Conservation (phyloP, 2,329 filamentous ascomycete species). For the Cladosporium cucumerinum region DNA sequence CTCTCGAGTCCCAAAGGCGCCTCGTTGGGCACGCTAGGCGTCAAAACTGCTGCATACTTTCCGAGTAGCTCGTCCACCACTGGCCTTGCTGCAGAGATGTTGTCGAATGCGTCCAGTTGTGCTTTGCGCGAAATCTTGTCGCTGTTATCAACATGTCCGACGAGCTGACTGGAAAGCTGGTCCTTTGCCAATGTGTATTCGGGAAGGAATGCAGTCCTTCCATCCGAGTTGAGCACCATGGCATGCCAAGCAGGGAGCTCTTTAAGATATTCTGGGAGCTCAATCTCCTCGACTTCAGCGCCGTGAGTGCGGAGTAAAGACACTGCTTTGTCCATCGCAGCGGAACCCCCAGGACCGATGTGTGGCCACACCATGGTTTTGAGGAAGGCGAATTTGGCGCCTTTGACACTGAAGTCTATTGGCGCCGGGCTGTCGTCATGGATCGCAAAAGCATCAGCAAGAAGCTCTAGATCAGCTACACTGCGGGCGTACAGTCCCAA, state of each 20-base stretch:
- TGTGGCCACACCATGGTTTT: conserved; percentile 53
- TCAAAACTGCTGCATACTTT: conserved; percentile 55
- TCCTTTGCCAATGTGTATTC: conserved; percentile 52
- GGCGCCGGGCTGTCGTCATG: conserved; percentile 46
- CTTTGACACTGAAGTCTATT: conserved; percentile 35
- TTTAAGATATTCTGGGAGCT: conserved; percentile 50
- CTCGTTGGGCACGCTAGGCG: conserved; percentile 58
- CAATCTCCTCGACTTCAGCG: conserved; percentile 55
- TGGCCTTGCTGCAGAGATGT: conserved; percentile 52
- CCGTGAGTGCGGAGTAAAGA: conserved; percentile 44
- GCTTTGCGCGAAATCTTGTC: conserved; percentile 42
- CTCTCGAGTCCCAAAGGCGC: conserved; percentile 53
- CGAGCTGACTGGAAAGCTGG: conserved; percentile 46
- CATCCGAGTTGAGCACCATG: conserved; percentile 52
- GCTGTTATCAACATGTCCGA: conserved; percentile 52
- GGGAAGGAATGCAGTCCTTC: conserved; percentile 51
- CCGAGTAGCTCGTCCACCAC: conserved; percentile 52
- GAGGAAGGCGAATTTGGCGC: conserved; percentile 53
- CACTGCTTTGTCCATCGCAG: conserved; percentile 37
- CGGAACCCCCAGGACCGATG: conserved; percentile 35
- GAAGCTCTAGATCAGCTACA: conserved; percentile 56
- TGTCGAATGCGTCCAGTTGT: conserved; percentile 55
- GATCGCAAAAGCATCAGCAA: conserved; percentile 55
- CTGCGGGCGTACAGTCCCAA: conserved; percentile 59
- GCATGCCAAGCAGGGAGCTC: conserved; percentile 52